Percentiles rank a stretch among this genome's conserved stretches.
Evolutionary conservation across 2,329 filamentous ascomycete genomes (phyloP).

Genomic region (Alternaria burnsii): DNA sequence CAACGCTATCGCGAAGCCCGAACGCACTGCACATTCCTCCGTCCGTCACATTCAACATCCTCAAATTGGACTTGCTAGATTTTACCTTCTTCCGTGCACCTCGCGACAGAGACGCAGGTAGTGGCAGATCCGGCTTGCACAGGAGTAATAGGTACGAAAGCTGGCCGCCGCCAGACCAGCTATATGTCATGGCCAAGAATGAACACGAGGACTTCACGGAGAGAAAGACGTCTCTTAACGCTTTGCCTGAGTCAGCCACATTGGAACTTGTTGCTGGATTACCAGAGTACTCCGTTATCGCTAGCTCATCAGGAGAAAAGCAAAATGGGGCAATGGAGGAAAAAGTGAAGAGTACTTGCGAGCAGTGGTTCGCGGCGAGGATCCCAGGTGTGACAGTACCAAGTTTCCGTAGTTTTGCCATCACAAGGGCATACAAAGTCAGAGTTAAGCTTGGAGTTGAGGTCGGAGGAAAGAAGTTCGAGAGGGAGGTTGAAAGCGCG

Average conservation of each 20-base stretch:
- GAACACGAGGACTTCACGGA: conserved; percentile 16
- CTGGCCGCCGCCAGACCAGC: conserved; percentile 9
- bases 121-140: conserved; percentile 10
- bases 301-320: conserved; percentile 12
- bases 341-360: conserved; percentile 18
- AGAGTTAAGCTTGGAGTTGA: conserved; percentile 19
- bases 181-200: neutral
- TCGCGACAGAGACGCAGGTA: conserved; percentile 19
- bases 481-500: neutral
- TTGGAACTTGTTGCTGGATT: conserved; percentile 1
- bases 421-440: conserved; percentile 31
- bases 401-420: conserved; percentile 36
- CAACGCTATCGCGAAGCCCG: conserved; percentile 10
- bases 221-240: conserved; percentile 28
- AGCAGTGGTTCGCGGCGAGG: conserved; percentile 31
- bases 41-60: conserved; percentile 23
- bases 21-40: conserved; percentile 28
- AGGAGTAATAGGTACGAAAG: conserved; percentile 1
- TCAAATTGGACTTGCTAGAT: conserved; percentile 29
- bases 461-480: conserved; percentile 8
- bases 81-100: conserved; percentile 36
- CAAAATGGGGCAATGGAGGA: conserved; percentile 16
- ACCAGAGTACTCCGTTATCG: neutral
- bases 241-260: conserved; percentile 20
- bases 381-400: conserved; percentile 33